Conservation (phyloP, 768 basidiomycete genomes). For the Russula earlei region DNA sequence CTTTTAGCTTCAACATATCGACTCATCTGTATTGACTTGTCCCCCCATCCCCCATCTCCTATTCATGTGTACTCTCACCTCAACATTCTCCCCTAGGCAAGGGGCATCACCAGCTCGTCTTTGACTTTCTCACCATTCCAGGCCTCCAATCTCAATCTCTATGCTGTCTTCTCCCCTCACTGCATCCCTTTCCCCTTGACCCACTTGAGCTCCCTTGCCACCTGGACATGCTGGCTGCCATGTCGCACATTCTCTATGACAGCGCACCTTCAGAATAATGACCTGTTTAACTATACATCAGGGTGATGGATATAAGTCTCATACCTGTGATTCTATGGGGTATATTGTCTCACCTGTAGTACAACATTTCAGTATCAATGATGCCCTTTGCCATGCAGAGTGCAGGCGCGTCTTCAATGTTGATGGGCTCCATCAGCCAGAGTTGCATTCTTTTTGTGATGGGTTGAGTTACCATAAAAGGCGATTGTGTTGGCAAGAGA, state of each 20-base stretch:
- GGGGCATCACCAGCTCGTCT: too few relatives aligned
- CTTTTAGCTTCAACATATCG: too few relatives aligned
- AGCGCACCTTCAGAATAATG: neutral
- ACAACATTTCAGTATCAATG: slow-evolving; percentile 20
- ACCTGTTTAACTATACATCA: slow-evolving; percentile 23
- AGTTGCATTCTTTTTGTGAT: too few relatives aligned
- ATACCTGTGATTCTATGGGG: slow-evolving; percentile 10
- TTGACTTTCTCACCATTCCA: neutral
- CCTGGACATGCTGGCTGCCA: neutral
- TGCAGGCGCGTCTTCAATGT: slow-evolving; percentile 35
- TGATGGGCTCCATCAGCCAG: slow-evolving; percentile 33
- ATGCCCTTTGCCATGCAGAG: slow-evolving; percentile 37
- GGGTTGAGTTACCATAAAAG: too few relatives aligned
- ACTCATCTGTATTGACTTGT: too few relatives aligned
- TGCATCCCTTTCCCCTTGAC: neutral
- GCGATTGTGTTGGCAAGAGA: too few relatives aligned
- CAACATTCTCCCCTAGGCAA: too few relatives aligned
- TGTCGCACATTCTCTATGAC: neutral
- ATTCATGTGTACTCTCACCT: too few relatives aligned
- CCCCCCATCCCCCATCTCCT: too few relatives aligned
- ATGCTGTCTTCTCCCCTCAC: neutral
- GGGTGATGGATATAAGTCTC: slow-evolving; percentile 24
- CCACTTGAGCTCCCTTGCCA: neutral
- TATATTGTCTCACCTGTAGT: slow-evolving; percentile 8
- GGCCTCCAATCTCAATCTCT: neutral